A percentile compares a stretch with the other conserved stretches of the same genome.
These are phyloP conservation scores for Lathyrus oleraceus DNA, from an alignment of 306 rosid genomes.

Conservation along the genomic window DNA sequence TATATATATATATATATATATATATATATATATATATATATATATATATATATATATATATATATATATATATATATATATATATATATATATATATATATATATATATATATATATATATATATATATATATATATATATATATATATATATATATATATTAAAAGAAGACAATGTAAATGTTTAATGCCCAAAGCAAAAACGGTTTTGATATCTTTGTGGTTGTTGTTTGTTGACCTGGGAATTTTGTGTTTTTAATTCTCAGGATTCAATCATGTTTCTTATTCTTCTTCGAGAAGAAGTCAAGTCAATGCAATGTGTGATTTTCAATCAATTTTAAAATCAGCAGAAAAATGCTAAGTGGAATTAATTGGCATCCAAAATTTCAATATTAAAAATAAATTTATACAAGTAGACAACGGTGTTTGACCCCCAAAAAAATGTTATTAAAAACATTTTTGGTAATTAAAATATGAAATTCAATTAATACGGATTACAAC, in stretches of 20 bases:
- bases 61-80: neutral
- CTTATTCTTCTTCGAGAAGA: conserved; percentile 21
- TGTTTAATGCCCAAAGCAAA: conserved; percentile 32
- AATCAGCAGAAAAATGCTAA: conserved; percentile 1
- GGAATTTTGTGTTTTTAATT: conserved; percentile 15
- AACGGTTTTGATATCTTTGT: conserved; percentile 39
- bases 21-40: neutral
- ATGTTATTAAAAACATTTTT: too few species aligned
- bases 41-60: neutral
- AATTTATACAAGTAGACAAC: neutral
- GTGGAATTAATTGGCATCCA: neutral
- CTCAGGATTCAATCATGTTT: conserved; percentile 25
- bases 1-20: too few species aligned
- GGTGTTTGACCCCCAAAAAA: neutral
- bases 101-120: neutral
- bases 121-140: too few species aligned
- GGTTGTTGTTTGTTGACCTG: conserved; percentile 50
- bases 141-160: neutral
- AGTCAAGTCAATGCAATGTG: conserved; percentile 33
- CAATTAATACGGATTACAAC: too few species aligned
- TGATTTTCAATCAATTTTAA: conserved; percentile 26
- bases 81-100: neutral
- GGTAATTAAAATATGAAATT: too few species aligned
- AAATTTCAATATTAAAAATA: neutral
- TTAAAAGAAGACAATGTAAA: neutral